Percentiles rank a stretch among this genome's conserved stretches.
These are phyloP conservation scores for Amanita jacksonii DNA, from an alignment of 768 basidiomycete species.

Conservation along the genomic window DNA sequence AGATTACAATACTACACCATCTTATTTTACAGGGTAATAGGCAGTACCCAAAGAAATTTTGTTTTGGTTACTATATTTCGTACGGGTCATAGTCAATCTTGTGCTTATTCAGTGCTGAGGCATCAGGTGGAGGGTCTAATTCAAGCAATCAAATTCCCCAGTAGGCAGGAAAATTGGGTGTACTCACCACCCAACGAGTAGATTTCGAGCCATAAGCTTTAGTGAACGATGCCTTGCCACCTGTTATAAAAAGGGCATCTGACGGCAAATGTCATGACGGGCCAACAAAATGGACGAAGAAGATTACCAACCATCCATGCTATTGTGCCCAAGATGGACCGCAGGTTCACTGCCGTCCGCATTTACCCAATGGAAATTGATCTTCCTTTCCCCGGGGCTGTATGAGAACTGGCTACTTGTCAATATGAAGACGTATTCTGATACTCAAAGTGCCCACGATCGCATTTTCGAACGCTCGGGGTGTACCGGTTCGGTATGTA, in stretches of 20 bases:
- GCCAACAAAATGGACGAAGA: neutral
- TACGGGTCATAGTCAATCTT: too few species aligned
- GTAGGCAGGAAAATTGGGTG: neutral
- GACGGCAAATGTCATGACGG: neutral
- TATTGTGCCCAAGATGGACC: neutral
- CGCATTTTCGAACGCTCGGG: neutral
- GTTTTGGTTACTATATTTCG: too few species aligned
- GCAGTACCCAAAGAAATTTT: too few species aligned
- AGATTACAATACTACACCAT: too few species aligned
- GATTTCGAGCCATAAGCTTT: neutral
- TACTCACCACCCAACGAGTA: constrained; percentile 4
- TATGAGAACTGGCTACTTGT: constrained; percentile 3
- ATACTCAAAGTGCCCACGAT: neutral
- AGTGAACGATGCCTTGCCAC: neutral
- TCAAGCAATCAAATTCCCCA: neutral
- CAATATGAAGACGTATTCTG: neutral
- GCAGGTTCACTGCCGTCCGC: neutral
- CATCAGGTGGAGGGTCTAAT: neutral
- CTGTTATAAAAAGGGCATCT: constrained; percentile 4
- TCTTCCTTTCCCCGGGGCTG: neutral
- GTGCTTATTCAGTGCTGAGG: too few species aligned
- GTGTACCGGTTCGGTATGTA: neutral
- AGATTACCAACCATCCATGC: constrained; percentile 1
- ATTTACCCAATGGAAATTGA: constrained; percentile 5
- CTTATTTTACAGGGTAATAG: too few species aligned